Base-by-base conservation (phyloP, 75 land plant genomes). In the Adiantum capillusveneris region DNA sequence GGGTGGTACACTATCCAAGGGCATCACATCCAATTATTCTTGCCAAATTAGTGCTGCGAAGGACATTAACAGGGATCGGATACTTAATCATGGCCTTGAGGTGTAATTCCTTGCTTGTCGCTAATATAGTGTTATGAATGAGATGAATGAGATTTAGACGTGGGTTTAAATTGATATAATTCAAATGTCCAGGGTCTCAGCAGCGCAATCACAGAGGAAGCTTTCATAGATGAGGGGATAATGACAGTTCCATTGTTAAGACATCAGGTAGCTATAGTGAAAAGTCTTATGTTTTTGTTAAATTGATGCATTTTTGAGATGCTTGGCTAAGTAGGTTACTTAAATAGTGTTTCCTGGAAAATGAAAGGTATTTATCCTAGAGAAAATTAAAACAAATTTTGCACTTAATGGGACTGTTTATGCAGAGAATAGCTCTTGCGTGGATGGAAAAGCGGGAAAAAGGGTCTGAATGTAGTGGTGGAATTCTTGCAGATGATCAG, bases 401-500 rank as follows among this genome's bases (percentile, higher is more conserved):
- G 28, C 39, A 31, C 25, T 41, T 57, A 58, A 21, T 13, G 17
- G 0, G 56, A 30, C 29, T 25, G 21, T 25, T 46, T 31, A 54
- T 71, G 21, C 73, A 94, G 98, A 89, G 75, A 72, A 94, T 88
- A 61, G 96, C 98, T 50, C 72, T 94, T 60, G 63, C 79, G n/a
- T 94, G 98, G 98, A 89, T 88, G 96, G 73, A 78, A 59, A 81
- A 81, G 31, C 79, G 85, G 71, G 98, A 94, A 64, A 74, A 70
- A 20, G 64, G 79, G 56, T 11, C 60, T 34, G 73, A 72, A 41
- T 90, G 96, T 59, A 59, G 81, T 60, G 98, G 98, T 43, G 98
- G 96, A 41, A 83, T 94, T 62, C 77, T 95, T 36, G 99, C 96
- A 57, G 99, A 95, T 82, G 99, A 95, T 72, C 99, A 95, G 98